Percentiles rank a stretch among this genome's conserved stretches.
phyloP scores from a whole-genome alignment of 306 rosid species.

The Lathyrus oleraceus region DNA sequence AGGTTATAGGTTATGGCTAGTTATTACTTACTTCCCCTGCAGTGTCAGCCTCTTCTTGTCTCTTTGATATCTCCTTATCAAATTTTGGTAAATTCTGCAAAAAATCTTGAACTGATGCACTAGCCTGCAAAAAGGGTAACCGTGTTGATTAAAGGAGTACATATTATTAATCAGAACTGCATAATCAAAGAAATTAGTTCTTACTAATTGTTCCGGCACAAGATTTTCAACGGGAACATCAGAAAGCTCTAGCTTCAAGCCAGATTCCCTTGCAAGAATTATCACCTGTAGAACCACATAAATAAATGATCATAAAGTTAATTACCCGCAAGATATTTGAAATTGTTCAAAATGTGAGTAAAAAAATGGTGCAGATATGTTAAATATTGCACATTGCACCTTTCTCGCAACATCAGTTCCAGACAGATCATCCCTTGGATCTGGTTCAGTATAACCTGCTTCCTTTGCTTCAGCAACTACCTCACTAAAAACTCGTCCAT shows the following conservation, averaged over 20 bases:
- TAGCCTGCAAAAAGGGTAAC: conserved; percentile 48
- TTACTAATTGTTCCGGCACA: conserved; percentile 90
- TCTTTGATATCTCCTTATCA: conserved; percentile 55
- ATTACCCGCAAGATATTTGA: conserved; percentile 2
- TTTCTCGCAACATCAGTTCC: conserved; percentile 98
- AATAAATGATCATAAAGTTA: conserved; percentile 10
- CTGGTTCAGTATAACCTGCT: conserved; percentile 98
- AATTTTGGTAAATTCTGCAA: conserved; percentile 78
- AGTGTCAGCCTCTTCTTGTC: conserved; percentile 70
- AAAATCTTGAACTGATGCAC: conserved; percentile 80
- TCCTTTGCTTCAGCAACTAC: conserved; percentile 92
- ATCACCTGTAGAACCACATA: conserved; percentile 62
- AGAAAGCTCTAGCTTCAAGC: conserved; percentile 81
- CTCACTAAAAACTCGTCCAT: conserved; percentile 72
- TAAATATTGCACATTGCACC: conserved; percentile 47
- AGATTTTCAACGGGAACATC: conserved; percentile 91
- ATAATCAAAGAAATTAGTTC: conserved; percentile 24
- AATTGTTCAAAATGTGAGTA: conserved; percentile 3
- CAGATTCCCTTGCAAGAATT: conserved; percentile 97
- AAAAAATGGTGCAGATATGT: conserved; percentile 25
- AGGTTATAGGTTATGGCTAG: not conserved
- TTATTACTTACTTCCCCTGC: conserved; percentile 88
- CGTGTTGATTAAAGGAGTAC: conserved; percentile 21
- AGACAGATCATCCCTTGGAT: conserved; percentile 94
- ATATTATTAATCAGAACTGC: conserved; percentile 17